phyloP scores from a whole-genome alignment of 495 filamentous ascomycete genomes.

The Penicillium roqueforti region DNA sequence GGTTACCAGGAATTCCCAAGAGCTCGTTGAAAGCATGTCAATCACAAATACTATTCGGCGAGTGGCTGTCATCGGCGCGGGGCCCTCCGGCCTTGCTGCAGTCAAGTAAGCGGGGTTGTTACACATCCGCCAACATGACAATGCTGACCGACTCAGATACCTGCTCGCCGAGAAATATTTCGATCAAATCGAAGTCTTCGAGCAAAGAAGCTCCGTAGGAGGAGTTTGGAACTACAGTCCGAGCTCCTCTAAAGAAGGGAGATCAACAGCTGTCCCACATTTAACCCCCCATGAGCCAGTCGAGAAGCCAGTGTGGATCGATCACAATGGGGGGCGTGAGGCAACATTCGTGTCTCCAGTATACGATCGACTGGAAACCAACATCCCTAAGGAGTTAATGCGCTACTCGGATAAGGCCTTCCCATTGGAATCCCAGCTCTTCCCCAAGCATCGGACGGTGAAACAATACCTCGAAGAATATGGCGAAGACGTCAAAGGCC shows the following conservation, averaged over 20 bases:
- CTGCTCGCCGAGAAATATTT: constrained; percentile 70
- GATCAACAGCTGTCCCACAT: constrained; percentile 37
- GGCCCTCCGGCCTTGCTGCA: constrained; percentile 42
- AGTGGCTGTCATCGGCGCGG: constrained; percentile 45
- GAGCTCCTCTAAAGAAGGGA: constrained; percentile 23
- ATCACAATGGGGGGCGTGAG: constrained; percentile 18
- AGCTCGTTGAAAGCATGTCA: constrained; percentile 13
- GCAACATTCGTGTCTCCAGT: constrained; percentile 63
- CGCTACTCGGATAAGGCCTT: constrained; percentile 68
- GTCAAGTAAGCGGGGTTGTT: constrained; percentile 33
- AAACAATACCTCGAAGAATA: constrained; percentile 72
- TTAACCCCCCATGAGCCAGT: constrained; percentile 37
- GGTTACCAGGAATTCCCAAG: neutral
- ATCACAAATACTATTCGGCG: constrained; percentile 28
- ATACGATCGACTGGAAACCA: constrained; percentile 78
- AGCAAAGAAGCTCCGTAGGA: constrained; percentile 69
- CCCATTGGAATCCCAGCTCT: constrained; percentile 58
- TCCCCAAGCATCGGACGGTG: constrained; percentile 65
- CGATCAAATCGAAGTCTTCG: constrained; percentile 68
- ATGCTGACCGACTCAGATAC: constrained; percentile 48
- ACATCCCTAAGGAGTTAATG: constrained; percentile 84
- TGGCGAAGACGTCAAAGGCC: constrained; percentile 53
- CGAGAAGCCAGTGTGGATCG: constrained; percentile 43
- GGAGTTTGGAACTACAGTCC: constrained; percentile 75
- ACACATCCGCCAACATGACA: neutral